Percentiles rank a stretch among this genome's conserved stretches.
Evolutionary conservation across 495 filamentous ascomycete genomes (phyloP).

Genomic region (Xylaria grammica): DNA sequence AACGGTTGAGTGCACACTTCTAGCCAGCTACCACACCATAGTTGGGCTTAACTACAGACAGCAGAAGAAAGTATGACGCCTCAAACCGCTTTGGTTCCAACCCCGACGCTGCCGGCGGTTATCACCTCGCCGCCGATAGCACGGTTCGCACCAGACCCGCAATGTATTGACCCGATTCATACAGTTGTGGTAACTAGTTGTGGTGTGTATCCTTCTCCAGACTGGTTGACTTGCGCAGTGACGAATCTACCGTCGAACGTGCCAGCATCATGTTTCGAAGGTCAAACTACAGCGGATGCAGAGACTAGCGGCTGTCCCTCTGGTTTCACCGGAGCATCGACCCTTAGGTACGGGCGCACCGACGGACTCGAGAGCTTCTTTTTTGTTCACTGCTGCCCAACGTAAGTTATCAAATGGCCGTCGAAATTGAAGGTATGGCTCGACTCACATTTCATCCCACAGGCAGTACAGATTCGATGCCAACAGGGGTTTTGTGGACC

Average conservation of each 20-base stretch:
- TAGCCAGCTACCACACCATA: background rate
- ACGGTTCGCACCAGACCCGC: conserved; percentile 17
- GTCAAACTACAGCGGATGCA: conserved; percentile 39
- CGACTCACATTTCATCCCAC: background rate
- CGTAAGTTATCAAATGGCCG: conserved; percentile 2
- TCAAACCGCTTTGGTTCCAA: background rate
- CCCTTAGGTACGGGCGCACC: background rate
- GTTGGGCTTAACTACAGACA: background rate
- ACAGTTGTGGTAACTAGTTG: conserved; percentile 21
- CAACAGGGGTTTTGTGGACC: background rate
- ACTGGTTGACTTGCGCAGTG: conserved; percentile 22
- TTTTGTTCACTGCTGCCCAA: conserved; percentile 14
- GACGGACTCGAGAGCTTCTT: background rate
- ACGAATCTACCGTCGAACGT: conserved; percentile 5
- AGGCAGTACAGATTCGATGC: conserved; percentile 8
- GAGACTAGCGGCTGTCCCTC: conserved; percentile 31
- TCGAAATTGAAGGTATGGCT: background rate
- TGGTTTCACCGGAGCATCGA: conserved; percentile 11
- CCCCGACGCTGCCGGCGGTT: background rate
- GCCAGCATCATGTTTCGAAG: conserved; percentile 10
- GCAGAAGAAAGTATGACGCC: conserved; percentile 10
- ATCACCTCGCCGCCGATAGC: conserved; percentile 19
- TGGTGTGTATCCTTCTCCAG: background rate
- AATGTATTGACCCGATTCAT: conserved; percentile 16
- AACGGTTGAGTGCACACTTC: background rate